phyloP scores from a whole-genome alignment of 2,329 filamentous ascomycete species.

The Penicillium paneum region DNA sequence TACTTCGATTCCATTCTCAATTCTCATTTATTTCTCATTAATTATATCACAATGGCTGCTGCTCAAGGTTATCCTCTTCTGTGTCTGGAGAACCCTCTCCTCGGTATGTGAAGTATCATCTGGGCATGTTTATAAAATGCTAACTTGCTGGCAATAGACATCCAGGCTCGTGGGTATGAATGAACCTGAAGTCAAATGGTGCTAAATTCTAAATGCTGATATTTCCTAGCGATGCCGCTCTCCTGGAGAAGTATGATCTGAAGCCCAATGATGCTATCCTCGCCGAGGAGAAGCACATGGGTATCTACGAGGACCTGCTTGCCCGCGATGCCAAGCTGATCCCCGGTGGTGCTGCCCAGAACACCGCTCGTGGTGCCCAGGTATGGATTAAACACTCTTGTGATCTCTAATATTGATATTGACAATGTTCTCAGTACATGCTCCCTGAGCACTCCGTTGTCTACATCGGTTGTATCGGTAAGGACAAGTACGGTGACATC shows the following conservation, averaged over 20 bases:
- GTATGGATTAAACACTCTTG: constrained; percentile 35
- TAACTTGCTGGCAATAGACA: constrained; percentile 58
- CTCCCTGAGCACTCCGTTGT: constrained; percentile 84
- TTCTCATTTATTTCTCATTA: neutral
- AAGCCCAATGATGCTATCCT: constrained; percentile 98
- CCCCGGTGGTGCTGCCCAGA: constrained; percentile 93
- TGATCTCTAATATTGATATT: constrained; percentile 6
- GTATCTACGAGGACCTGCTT: constrained; percentile 88
- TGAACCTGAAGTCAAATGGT: constrained; percentile 6
- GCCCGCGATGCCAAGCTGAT: constrained; percentile 92
- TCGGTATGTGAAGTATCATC: constrained; percentile 56
- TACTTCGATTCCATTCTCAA: constrained; percentile 8
- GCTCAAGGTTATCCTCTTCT: constrained; percentile 81
- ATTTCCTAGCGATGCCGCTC: constrained; percentile 64
- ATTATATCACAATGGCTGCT: constrained; percentile 61
- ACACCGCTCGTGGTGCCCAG: constrained; percentile 91
- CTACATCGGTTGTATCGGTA: constrained; percentile 89
- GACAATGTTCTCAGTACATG: constrained; percentile 64
- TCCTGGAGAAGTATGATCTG: constrained; percentile 87
- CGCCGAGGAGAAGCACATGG: constrained; percentile 84
- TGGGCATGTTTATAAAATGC: constrained; percentile 8
- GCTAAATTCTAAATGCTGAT: constrained; percentile 7
- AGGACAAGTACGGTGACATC: constrained; percentile 92
- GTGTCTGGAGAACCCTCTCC: constrained; percentile 94
- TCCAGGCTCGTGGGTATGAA: constrained; percentile 71